Evolutionary conservation across 208 protist genomes (phyloP).

Genomic region (Endotrypanum monterogeii): DNA sequence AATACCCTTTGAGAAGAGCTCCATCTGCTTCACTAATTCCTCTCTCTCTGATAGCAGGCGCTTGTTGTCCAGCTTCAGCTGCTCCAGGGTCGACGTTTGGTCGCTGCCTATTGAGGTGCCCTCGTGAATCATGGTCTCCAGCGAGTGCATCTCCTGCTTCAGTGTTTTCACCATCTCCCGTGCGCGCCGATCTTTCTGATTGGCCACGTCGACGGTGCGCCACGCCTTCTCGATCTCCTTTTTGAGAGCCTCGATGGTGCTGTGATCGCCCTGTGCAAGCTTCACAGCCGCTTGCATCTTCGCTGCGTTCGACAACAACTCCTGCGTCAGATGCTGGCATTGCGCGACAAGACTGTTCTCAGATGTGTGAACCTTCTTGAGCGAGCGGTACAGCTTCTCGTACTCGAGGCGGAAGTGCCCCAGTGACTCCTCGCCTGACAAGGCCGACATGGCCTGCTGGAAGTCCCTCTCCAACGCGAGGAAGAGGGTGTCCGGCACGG

Average conservation of each 20-base stretch:
- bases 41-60: slow-evolving; percentile 93
- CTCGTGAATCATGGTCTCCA: slow-evolving; percentile 94
- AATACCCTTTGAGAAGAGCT: slow-evolving; percentile 72
- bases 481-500: slow-evolving; percentile 76
- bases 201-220: slow-evolving; percentile 96
- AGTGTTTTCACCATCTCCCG: slow-evolving; percentile 96
- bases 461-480: slow-evolving; percentile 94
- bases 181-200: slow-evolving; percentile 96
- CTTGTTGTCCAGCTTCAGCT: slow-evolving; percentile 94
- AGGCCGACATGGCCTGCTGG: slow-evolving; percentile 93
- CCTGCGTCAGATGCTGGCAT: slow-evolving; percentile 95
- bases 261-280: slow-evolving; percentile 96
- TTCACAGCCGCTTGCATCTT: slow-evolving; percentile 98
- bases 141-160: slow-evolving; percentile 93
- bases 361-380: slow-evolving; percentile 97
- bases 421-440: slow-evolving; percentile 92
- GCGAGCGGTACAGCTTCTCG: slow-evolving; percentile 96
- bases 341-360: slow-evolving; percentile 97
- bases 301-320: slow-evolving; percentile 97
- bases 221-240: slow-evolving; percentile 98
- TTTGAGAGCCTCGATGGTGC: slow-evolving; percentile 96
- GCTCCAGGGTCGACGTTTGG: slow-evolving; percentile 94
- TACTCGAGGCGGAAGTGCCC: slow-evolving; percentile 97
- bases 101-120: slow-evolving; percentile 87
- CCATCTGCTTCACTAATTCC: slow-evolving; percentile 92